phyloP scores from a whole-genome alignment of 306 rosid species.

The Medicago arabica region DNA sequence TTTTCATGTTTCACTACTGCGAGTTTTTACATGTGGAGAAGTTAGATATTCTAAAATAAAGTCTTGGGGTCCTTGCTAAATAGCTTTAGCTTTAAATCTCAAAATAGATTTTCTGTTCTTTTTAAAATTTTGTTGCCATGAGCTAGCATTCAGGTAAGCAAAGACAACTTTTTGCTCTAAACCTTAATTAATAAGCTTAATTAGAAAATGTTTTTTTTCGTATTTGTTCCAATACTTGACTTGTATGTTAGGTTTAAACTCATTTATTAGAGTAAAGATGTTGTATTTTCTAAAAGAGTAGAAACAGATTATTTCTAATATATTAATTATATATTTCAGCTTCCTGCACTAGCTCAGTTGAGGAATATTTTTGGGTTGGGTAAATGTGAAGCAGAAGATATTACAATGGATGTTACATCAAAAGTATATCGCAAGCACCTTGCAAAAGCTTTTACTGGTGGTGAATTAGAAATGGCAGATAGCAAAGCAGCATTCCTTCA shows the following conservation, averaged over 20 bases:
- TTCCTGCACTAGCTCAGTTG: conserved; percentile 75
- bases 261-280: background rate
- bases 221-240: background rate
- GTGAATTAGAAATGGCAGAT: conserved; percentile 84
- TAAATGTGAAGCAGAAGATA: conserved; percentile 82
- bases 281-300: conserved; percentile 14
- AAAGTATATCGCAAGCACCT: conserved; percentile 85
- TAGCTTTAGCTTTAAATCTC: conserved; percentile 5
- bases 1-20: conserved; percentile 4
- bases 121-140: background rate
- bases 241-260: background rate
- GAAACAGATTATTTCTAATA: conserved; percentile 3
- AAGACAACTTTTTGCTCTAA: background rate
- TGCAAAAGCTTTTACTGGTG: conserved; percentile 70
- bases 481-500: conserved; percentile 98
- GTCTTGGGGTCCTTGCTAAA: conserved; percentile 3
- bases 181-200: background rate
- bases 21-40: background rate
- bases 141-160: background rate
- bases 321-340: conserved; percentile 52
- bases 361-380: conserved; percentile 93
- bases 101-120: background rate
- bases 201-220: background rate
- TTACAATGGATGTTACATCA: conserved; percentile 75
- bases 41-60: conserved; percentile 10